Percentiles rank a stretch among this genome's conserved stretches.
These are phyloP conservation scores for Lactuca sativa DNA, from an alignment of 129 eudicot species.

Conservation along the genomic window DNA sequence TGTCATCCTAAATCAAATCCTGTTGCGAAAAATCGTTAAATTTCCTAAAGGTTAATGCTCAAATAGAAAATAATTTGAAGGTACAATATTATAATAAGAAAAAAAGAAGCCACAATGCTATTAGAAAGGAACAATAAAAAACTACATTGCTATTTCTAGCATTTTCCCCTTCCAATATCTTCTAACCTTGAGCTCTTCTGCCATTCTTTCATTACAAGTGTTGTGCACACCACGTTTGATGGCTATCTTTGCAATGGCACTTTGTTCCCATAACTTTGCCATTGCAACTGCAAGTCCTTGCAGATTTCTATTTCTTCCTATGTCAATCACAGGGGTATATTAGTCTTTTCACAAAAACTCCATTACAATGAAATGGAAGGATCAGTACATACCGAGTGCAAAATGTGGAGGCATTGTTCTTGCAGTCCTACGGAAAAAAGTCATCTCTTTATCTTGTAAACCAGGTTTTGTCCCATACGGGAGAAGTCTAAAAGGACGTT, in stretches of 20 bases:
- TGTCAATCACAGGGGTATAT: conserved; percentile 7
- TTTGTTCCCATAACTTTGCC: conserved; percentile 85
- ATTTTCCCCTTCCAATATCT: no score
- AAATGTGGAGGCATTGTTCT: conserved; percentile 90
- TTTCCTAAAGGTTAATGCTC: no score
- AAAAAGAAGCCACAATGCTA: no score
- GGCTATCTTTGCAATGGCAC: conserved; percentile 85
- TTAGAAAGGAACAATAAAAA: no score
- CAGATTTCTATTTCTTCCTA: conserved; percentile 89
- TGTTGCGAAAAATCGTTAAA: no score
- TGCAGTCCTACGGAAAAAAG: conserved; percentile 66
- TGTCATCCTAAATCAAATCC: no score
- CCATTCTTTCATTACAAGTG: conserved; percentile 89
- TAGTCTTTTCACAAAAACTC: conserved; percentile 13
- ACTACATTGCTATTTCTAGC: no score
- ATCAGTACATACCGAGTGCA: conserved; percentile 71
- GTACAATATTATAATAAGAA: no score
- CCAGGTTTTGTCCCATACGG: conserved; percentile 58
- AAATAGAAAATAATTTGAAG: no score
- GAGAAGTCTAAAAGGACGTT: conserved; percentile 80
- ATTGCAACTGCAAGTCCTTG: conserved; percentile 92
- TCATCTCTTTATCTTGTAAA: conserved; percentile 69
- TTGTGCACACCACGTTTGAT: conserved; percentile 89
- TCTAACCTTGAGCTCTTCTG: conserved; percentile 87
- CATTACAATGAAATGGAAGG: not conserved